Conservation (phyloP, 768 basidiomycete genomes). For the Tylopilus sp. region DNA sequence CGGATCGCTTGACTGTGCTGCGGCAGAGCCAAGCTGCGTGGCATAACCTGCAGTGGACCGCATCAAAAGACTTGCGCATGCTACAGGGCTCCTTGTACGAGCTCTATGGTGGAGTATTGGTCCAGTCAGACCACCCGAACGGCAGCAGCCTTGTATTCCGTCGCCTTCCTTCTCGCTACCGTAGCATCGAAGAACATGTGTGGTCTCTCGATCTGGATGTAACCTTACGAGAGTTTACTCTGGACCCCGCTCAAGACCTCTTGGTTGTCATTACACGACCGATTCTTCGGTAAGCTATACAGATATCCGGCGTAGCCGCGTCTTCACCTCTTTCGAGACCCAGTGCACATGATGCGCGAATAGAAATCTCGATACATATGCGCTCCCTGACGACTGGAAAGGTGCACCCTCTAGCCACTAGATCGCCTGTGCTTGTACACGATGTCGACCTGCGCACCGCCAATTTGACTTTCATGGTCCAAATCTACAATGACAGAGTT, state of each 20-base stretch:
- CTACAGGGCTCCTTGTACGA: slow-evolving; percentile 49
- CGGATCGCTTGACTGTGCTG: slow-evolving; percentile 39
- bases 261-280: slow-evolving; percentile 48
- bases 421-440: slow-evolving; percentile 32
- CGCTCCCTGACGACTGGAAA: slow-evolving; percentile 43
- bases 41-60: slow-evolving; percentile 37
- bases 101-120: slow-evolving; percentile 56
- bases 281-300: slow-evolving; percentile 29
- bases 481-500: slow-evolving; percentile 51
- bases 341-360: slow-evolving; percentile 7
- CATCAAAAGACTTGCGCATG: slow-evolving; percentile 37
- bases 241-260: slow-evolving; percentile 68
- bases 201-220: slow-evolving; percentile 43
- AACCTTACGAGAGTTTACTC: slow-evolving; percentile 51
- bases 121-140: slow-evolving; percentile 31
- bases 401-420: slow-evolving; percentile 42
- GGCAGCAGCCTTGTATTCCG: slow-evolving; percentile 38
- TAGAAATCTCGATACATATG: slow-evolving; percentile 38
- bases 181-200: slow-evolving; percentile 42
- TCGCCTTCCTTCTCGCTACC: slow-evolving; percentile 47
- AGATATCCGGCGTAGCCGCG: neutral
- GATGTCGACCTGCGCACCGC: slow-evolving; percentile 16
- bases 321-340: slow-evolving; percentile 14
- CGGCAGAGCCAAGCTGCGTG: slow-evolving; percentile 38
- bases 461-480: slow-evolving; percentile 44